Evolutionary conservation across 2,329 filamentous ascomycete species (phyloP).

Genomic region (Myotisia sp.): DNA sequence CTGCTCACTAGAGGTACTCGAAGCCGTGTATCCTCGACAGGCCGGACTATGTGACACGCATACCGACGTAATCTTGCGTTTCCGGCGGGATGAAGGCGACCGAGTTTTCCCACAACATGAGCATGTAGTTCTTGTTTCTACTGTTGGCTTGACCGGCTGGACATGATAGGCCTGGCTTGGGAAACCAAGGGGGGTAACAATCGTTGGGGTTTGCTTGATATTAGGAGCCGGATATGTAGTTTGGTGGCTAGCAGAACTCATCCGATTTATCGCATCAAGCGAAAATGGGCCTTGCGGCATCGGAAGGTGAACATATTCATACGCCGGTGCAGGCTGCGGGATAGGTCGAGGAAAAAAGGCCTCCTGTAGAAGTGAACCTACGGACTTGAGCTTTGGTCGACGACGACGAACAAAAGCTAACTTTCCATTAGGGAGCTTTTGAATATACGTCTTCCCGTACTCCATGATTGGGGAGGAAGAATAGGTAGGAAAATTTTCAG

Average conservation of each 20-base stretch:
- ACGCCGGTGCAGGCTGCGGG: not conserved
- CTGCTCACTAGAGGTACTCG: slow-evolving; percentile 7
- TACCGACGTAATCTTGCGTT: slow-evolving; percentile 6
- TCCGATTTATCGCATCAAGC: not conserved
- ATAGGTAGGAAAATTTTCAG: too few species aligned
- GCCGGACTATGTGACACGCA: slow-evolving; percentile 2
- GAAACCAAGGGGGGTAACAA: not conserved
- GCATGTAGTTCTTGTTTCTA: slow-evolving; percentile 9
- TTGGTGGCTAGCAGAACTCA: not conserved
- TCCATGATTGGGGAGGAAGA: too few species aligned
- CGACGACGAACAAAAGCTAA: slow-evolving; percentile 12
- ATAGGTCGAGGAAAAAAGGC: slow-evolving; percentile 3
- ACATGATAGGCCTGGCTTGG: not conserved
- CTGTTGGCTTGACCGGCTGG: not conserved
- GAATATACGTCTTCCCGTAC: slow-evolving; percentile 9
- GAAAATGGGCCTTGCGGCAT: not conserved
- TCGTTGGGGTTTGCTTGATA: not conserved
- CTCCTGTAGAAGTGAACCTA: slow-evolving; percentile 4
- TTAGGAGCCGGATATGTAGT: not conserved
- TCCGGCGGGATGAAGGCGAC: slow-evolving; percentile 8
- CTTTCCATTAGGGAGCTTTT: slow-evolving; percentile 10
- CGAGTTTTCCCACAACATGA: slow-evolving; percentile 9
- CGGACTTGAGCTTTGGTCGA: slow-evolving; percentile 7
- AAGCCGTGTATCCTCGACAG: slow-evolving; percentile 8
- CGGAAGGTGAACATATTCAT: not conserved